Percentiles rank a stretch among this genome's conserved stretches.
These are phyloP conservation scores for Oropetium thomaeum DNA, from an alignment of 176 grass and related monocot species.

Conservation along the genomic window DNA sequence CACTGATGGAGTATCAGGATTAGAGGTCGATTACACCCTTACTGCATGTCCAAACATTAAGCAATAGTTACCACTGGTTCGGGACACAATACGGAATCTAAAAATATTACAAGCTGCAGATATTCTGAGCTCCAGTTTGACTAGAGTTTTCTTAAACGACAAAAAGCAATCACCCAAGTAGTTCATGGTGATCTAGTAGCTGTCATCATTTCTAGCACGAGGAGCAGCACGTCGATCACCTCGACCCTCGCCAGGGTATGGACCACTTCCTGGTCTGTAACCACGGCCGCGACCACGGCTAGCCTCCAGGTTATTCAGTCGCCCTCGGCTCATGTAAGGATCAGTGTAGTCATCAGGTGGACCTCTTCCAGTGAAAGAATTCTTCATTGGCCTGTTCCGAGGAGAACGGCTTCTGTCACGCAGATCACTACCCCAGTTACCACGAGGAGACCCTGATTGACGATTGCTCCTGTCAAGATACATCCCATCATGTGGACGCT, in stretches of 20 bases:
- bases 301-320: slow-evolving; percentile 27
- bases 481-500: slow-evolving; percentile 35
- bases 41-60: background rate
- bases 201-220: slow-evolving; percentile 41
- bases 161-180: background rate
- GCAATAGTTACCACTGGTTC: slow-evolving; percentile 20
- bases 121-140: slow-evolving; percentile 9
- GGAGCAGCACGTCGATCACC: slow-evolving; percentile 35
- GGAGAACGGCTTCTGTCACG: slow-evolving; percentile 71
- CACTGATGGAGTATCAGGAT: background rate
- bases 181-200: slow-evolving; percentile 27
- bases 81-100: slow-evolving; percentile 7
- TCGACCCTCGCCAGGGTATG: slow-evolving; percentile 36
- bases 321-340: slow-evolving; percentile 35
- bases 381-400: slow-evolving; percentile 49
- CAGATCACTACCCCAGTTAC: slow-evolving; percentile 41
- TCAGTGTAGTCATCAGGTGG: slow-evolving; percentile 36
- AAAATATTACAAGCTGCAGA: slow-evolving; percentile 32
- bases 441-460: slow-evolving; percentile 52
- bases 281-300: slow-evolving; percentile 26
- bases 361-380: slow-evolving; percentile 44
- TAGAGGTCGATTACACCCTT: background rate
- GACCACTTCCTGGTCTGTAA: slow-evolving; percentile 47
- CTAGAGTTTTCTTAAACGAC: slow-evolving; percentile 2
- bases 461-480: slow-evolving; percentile 42